phyloP scores from a whole-genome alignment of 805 yeast species.

The Spathaspora sp. region DNA sequence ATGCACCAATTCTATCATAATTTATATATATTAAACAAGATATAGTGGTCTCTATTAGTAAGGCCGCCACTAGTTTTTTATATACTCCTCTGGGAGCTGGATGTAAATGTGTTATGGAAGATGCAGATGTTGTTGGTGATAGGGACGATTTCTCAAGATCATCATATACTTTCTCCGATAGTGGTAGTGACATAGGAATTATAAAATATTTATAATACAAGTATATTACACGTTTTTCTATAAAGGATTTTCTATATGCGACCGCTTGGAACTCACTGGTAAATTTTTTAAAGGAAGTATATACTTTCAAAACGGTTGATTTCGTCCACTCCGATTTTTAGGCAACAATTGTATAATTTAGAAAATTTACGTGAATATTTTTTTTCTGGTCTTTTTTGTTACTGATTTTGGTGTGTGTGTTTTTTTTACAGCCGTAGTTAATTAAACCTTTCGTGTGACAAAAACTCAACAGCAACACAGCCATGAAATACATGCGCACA shows the following conservation, averaged over 20 bases:
- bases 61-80: constrained; percentile 14
- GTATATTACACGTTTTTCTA: neutral
- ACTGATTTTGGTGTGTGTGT: neutral
- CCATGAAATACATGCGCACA: neutral
- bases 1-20: constrained; percentile 19
- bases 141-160: constrained; percentile 16
- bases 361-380: neutral
- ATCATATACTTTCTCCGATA: constrained; percentile 3
- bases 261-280: neutral
- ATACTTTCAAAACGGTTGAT: neutral
- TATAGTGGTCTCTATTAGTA: constrained; percentile 23
- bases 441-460: neutral
- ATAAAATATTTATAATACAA: neutral
- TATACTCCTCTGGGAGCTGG: constrained; percentile 6
- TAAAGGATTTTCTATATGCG: neutral
- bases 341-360: neutral
- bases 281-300: too few species aligned
- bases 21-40: constrained; percentile 25
- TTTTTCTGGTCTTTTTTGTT: neutral
- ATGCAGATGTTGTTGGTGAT: neutral
- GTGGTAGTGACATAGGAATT: constrained; percentile 8
- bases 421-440: neutral
- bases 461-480: neutral
- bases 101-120: constrained; percentile 1
- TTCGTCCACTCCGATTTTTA: neutral